These are phyloP conservation scores for Macrolepiota dolichaula DNA, from an alignment of 768 basidiomycete species.

Conservation along the genomic window DNA sequence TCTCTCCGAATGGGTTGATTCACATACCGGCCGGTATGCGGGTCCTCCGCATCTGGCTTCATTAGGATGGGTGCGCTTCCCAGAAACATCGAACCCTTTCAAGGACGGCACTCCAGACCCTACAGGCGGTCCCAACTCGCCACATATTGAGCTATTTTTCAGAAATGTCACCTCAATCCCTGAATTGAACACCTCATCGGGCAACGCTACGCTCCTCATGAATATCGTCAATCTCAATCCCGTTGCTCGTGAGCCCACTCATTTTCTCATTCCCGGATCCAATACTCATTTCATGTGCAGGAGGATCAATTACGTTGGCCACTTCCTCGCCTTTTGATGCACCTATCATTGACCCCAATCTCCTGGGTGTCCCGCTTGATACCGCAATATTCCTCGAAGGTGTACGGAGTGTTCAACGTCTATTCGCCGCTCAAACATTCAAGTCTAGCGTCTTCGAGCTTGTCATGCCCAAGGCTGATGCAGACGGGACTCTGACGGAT, in stretches of 20 bases:
- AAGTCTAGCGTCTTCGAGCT: not conserved
- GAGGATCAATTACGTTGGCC: constrained; percentile 18
- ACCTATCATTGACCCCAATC: constrained; percentile 7
- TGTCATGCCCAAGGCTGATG: not conserved
- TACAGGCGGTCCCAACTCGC: not conserved
- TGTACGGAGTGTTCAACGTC: not conserved
- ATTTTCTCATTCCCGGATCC: not conserved
- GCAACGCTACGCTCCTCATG: not conserved
- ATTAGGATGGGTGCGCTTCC: not conserved
- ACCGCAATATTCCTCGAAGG: not conserved
- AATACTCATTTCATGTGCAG: not conserved
- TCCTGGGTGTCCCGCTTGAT: constrained; percentile 5
- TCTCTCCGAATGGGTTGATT: not conserved
- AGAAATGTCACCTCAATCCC: not conserved
- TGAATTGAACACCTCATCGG: not conserved
- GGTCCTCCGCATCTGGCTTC: not conserved
- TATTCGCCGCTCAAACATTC: not conserved
- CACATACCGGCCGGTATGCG: not conserved
- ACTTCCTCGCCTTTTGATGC: constrained; percentile 18
- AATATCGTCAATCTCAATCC: not conserved
- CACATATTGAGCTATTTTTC: not conserved
- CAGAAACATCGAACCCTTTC: not conserved
- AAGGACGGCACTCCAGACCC: not conserved
- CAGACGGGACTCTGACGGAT: not conserved
- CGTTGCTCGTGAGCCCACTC: not conserved